Percentiles rank a stretch among this genome's conserved stretches.
Evolutionary conservation across 805 yeast species (phyloP).

Genomic region (Saccharomyces cerevisiae): DNA sequence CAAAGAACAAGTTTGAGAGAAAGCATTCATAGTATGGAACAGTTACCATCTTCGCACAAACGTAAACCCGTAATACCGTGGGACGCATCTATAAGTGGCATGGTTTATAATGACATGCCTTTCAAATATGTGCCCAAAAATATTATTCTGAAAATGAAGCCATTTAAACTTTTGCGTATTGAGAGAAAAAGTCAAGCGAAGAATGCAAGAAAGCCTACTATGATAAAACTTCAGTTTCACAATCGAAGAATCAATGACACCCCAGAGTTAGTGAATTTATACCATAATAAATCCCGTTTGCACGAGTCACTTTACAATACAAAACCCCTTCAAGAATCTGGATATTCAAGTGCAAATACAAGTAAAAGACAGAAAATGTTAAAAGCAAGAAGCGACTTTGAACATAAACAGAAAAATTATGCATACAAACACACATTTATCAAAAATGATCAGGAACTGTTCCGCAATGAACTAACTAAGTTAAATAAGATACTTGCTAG

Average conservation of each 20-base stretch:
- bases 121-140: conserved; percentile 32
- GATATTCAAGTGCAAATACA: background rate
- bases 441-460: conserved; percentile 20
- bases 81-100: conserved; percentile 34
- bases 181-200: conserved; percentile 66
- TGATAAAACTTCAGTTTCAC: conserved; percentile 33
- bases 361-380: conserved; percentile 1
- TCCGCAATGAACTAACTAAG: conserved; percentile 16
- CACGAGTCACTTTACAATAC: conserved; percentile 1
- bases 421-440: conserved; percentile 21
- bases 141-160: conserved; percentile 31
- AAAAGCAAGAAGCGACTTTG: conserved; percentile 10
- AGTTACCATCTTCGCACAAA: background rate
- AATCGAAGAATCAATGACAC: conserved; percentile 28
- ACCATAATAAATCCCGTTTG: conserved; percentile 7
- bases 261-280: conserved; percentile 20
- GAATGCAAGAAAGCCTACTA: conserved; percentile 61
- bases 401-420: conserved; percentile 11
- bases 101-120: conserved; percentile 28
- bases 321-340: conserved; percentile 1
- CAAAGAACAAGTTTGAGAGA: conserved; percentile 5
- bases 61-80: conserved; percentile 31
- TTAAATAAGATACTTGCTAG: conserved; percentile 17
- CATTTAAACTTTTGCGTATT: conserved; percentile 44
- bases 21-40: background rate